Percentiles rank a stretch among this genome's conserved stretches.
Evolutionary conservation across 73 alveolate genomes (phyloP).

Genomic region (Paramecium caudatum): DNA sequence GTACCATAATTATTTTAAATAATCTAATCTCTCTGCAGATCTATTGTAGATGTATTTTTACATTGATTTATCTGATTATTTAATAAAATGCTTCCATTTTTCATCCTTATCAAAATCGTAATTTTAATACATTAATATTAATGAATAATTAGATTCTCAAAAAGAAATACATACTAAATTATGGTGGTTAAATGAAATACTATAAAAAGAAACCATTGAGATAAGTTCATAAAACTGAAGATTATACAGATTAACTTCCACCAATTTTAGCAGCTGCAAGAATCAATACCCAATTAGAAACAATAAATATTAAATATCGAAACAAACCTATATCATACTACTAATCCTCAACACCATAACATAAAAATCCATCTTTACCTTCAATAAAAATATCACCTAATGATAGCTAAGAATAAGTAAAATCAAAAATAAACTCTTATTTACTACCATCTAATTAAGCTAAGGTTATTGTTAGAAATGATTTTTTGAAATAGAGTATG

Average conservation of each 20-base stretch:
- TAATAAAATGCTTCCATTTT: conserved; percentile 1
- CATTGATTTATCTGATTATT: conserved; percentile 8
- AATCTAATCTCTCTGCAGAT: conserved; percentile 14
- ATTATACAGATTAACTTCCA: conserved; percentile 13
- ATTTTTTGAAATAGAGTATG: conserved; percentile 22
- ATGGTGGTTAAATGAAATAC: conserved; percentile 24
- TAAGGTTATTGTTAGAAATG: conserved; percentile 10
- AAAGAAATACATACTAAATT: not conserved
- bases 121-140: conserved; percentile 14
- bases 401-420: conserved; percentile 25
- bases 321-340: not conserved
- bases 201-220: not conserved
- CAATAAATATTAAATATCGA: not conserved
- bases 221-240: conserved; percentile 43
- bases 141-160: conserved; percentile 30
- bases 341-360: not conserved
- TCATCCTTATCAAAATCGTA: conserved; percentile 11
- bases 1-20: conserved; percentile 43
- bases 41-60: not conserved
- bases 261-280: not conserved
- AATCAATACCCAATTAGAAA: conserved; percentile 41
- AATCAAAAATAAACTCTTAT: not conserved
- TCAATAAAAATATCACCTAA: conserved; percentile 6
- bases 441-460: conserved; percentile 13
- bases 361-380: not conserved